Conservation (phyloP, 2,329 filamentous ascomycete species). For the Diaporthe amygdali region DNA sequence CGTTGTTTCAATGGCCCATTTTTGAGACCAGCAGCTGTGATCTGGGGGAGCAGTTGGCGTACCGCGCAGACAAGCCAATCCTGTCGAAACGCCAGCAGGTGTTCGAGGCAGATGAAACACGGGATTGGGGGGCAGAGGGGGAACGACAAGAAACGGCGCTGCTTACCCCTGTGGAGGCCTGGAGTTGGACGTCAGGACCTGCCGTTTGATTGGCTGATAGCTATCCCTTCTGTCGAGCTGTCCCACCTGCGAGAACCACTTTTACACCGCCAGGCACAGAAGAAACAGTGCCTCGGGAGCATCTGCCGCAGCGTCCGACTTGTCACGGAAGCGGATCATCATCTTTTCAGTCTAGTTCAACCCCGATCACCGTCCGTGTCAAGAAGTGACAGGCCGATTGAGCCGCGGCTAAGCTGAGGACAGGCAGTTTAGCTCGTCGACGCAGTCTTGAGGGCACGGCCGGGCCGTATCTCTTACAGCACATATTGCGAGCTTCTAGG, state of each 20-base stretch:
- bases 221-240: not conserved
- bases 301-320: not conserved
- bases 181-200: not conserved
- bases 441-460: not conserved
- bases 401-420: not conserved
- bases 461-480: not conserved
- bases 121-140: not conserved
- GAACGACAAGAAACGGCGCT: not conserved
- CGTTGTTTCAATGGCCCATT: conserved; percentile 18
- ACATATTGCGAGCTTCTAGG: not conserved
- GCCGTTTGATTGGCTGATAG: conserved; percentile 1
- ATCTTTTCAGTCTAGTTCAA: not conserved
- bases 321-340: not conserved
- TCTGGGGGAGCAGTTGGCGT: not conserved
- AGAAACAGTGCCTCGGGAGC: not conserved
- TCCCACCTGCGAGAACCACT: not conserved
- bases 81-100: conserved; percentile 1
- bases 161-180: not conserved
- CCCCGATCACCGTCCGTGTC: not conserved
- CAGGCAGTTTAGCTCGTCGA: not conserved
- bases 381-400: not conserved
- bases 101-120: conserved; percentile 13
- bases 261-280: conserved; percentile 1
- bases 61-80: conserved; percentile 16
- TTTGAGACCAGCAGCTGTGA: conserved; percentile 15